These are phyloP conservation scores for Bipolaris oryzae DNA, from an alignment of 2,329 filamentous ascomycete genomes.

Conservation along the genomic window DNA sequence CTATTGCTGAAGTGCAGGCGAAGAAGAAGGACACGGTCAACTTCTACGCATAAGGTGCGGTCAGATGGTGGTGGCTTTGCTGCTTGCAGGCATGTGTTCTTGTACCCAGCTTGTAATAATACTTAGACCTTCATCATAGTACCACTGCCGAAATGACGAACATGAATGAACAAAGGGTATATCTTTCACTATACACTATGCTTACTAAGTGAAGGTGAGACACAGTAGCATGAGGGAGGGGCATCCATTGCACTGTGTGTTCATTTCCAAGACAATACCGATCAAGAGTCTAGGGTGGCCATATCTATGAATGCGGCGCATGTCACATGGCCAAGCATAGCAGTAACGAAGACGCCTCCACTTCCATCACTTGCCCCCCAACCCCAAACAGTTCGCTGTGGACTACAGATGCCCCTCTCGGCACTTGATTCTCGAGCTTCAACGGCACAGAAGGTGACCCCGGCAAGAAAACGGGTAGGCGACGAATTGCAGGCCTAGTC, in stretches of 20 bases:
- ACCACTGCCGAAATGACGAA: conserved; percentile 24
- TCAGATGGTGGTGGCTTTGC: conserved; percentile 14
- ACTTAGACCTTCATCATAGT: conserved; percentile 35
- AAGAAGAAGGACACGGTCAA: conserved; percentile 85
- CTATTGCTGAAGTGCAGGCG: conserved; percentile 83
- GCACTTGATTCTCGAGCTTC: background rate
- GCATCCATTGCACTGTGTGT: background rate
- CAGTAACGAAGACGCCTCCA: background rate
- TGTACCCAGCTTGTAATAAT: conserved; percentile 41
- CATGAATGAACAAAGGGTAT: conserved; percentile 5
- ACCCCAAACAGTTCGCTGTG: background rate
- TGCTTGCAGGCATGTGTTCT: conserved; percentile 32
- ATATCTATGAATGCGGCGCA: background rate
- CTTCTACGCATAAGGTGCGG: conserved; percentile 46
- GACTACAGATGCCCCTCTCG: background rate
- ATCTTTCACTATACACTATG: background rate
- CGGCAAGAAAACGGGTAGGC: too few relatives aligned
- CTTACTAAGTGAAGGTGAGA: background rate
- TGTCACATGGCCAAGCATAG: background rate
- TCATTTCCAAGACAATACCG: background rate
- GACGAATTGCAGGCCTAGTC: too few relatives aligned
- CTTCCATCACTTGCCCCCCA: background rate
- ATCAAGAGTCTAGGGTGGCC: background rate
- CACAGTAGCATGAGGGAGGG: background rate
- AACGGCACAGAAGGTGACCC: background rate